Evolutionary conservation across 1,284 basidiomycete species (phyloP), one percentile per base, ranked within the genome.

Genomic region (Pascua sp.): DNA sequence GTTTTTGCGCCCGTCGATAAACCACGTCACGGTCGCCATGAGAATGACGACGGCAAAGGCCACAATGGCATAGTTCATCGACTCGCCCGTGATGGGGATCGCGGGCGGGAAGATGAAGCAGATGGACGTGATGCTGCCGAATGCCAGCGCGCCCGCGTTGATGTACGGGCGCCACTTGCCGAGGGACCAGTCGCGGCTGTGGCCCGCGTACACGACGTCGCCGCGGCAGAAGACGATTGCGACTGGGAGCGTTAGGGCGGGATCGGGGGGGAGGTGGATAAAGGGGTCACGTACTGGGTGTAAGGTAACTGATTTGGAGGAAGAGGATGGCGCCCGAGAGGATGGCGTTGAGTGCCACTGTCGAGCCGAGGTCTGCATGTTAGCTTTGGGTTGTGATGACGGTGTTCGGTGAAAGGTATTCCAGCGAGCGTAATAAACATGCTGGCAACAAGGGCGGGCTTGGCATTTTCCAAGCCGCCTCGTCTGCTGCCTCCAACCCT

Each of bases 91-190:
- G 4, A 77, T 73, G 8, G 78, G 78, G 0, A 78, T 53, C 12
- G 68, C 73, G 8, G 80, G 78, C 4, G 80, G 80, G 75, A 81
- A 80, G 36, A 80, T 60, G 76, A 81, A 81, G 69, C 80, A 80
- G 18, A 80, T 73, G 17, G 72, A 71, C 7, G 80, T 81, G 42
- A 80, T 57, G 15, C 70, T 44, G 4, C 73, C 73, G 59, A 81
- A 81, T 11, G 63, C 51, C 38, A 81, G 62, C 0, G 75, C 70
- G 39, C 70, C 45, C 56, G 78, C 79, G 63, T 73, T 67, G 55
- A 76, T 56, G 0, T 67, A 70, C 0, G 73, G 74, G 36, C 69
- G 59, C 51, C 73, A 56, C 0, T 66, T 67, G 3, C 71, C 74
- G 11, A 75, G 66, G 8, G 62, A 69, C 59, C 73, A 71, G 0